Evolutionary conservation across 2,329 filamentous ascomycete genomes (phyloP).

Genomic region (Chrysosphaeria jannelii): DNA sequence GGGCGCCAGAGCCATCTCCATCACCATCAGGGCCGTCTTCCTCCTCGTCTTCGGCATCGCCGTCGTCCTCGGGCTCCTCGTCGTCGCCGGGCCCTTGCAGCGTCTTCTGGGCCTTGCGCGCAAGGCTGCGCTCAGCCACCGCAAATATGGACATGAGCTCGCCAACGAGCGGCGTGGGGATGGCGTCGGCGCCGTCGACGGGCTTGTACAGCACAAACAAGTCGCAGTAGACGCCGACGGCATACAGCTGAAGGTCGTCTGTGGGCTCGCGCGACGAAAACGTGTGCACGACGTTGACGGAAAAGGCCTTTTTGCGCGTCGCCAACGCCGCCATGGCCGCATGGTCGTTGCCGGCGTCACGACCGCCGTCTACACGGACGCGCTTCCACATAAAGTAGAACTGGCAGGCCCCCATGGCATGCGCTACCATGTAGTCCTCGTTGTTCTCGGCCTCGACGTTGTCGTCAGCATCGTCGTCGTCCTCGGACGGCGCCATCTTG

Average conservation of each 20-base stretch:
- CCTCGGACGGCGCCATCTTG: constrained; percentile 33
- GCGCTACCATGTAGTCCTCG: constrained; percentile 50
- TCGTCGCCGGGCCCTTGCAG: constrained; percentile 36
- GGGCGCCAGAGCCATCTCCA: constrained; percentile 18
- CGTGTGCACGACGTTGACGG: constrained; percentile 32
- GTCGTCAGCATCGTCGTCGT: constrained; percentile 31
- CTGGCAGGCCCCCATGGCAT: constrained; percentile 44
- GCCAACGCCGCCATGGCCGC: constrained; percentile 23
- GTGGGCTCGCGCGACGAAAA: constrained; percentile 37
- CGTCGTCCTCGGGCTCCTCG: constrained; percentile 38
- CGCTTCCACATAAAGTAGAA: constrained; percentile 96
- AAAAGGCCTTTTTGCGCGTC: constrained; percentile 22
- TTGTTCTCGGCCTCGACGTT: constrained; percentile 32
- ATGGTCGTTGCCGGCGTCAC: too few species aligned
- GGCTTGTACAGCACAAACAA: constrained; percentile 41
- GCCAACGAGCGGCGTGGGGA: constrained; percentile 29
- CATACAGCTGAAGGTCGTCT: constrained; percentile 48
- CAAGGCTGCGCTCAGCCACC: constrained; percentile 44
- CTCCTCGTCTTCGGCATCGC: constrained; percentile 23
- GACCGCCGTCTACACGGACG: constrained; percentile 25
- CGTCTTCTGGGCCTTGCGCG: constrained; percentile 33
- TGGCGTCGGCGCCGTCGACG: constrained; percentile 22
- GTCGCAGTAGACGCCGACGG: constrained; percentile 53
- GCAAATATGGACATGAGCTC: constrained; percentile 48
- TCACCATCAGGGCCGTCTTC: constrained; percentile 34